A percentile compares a stretch with the other conserved stretches of the same genome.
These are phyloP conservation scores for Fusarium foetens DNA, from an alignment of 2,329 filamentous ascomycete genomes.

Conservation along the genomic window DNA sequence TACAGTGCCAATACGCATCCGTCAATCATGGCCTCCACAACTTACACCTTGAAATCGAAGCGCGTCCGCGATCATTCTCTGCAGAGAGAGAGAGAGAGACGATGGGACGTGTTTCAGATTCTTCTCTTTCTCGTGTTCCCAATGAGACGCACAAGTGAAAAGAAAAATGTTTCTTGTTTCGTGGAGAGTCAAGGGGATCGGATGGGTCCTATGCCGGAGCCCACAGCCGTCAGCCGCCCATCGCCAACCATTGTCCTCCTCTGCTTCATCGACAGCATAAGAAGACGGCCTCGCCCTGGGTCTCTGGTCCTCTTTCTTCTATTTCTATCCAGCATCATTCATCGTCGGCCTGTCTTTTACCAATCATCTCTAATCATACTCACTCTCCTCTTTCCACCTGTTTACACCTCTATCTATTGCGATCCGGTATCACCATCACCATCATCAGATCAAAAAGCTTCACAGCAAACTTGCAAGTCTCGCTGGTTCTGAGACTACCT, in stretches of 20 bases:
- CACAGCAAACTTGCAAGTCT: conserved; percentile 21
- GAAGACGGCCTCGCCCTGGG: conserved; percentile 46
- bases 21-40: conserved; percentile 29
- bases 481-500: conserved; percentile 1
- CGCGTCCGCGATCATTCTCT: conserved; percentile 31
- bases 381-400: not conserved
- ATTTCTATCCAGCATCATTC: conserved; percentile 8
- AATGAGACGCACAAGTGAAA: not conserved
- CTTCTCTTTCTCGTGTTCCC: conserved; percentile 31
- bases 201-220: conserved; percentile 36
- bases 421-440: conserved; percentile 39
- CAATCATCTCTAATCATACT: conserved; percentile 36
- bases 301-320: conserved; percentile 22
- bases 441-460: conserved; percentile 36
- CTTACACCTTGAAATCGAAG: conserved; percentile 29
- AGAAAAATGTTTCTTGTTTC: conserved; percentile 37
- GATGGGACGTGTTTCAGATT: not conserved
- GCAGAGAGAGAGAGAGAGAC: not conserved
- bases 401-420: conserved; percentile 6
- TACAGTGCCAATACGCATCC: conserved; percentile 27
- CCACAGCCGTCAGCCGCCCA: conserved; percentile 22
- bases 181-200: conserved; percentile 26
- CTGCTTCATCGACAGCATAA: conserved; percentile 37
- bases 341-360: conserved; percentile 43
- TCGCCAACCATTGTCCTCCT: conserved; percentile 37